These are phyloP conservation scores for Solanum ossicruentum DNA, from an alignment of 257 asterid species.

Conservation along the genomic window DNA sequence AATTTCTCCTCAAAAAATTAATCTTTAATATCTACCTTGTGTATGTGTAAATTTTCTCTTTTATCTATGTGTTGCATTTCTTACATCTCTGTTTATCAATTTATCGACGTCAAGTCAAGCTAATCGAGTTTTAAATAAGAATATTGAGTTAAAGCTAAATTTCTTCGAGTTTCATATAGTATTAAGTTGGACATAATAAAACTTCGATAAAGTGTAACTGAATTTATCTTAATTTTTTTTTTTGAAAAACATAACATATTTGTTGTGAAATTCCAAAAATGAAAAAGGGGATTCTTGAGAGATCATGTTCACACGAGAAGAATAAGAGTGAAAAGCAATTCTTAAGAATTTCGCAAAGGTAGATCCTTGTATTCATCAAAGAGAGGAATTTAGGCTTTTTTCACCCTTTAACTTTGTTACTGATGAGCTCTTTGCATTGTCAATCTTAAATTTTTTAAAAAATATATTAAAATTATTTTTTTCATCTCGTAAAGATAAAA, in stretches of 20 bases:
- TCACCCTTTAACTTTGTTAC: neutral
- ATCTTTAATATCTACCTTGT: neutral
- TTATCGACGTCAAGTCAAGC: neutral
- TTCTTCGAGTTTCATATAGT: neutral
- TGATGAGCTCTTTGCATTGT: neutral
- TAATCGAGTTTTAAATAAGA: neutral
- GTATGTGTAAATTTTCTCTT: neutral
- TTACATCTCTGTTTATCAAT: neutral
- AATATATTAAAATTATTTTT: no score
- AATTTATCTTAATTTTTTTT: neutral
- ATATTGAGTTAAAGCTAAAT: neutral
- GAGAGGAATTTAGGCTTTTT: slow-evolving; percentile 2
- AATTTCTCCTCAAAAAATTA: slow-evolving; percentile 18
- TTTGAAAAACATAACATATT: neutral
- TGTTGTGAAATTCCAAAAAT: neutral
- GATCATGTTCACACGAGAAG: slow-evolving; percentile 21
- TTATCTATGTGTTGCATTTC: neutral
- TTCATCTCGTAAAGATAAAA: no score
- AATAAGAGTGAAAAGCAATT: neutral
- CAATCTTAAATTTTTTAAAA: fast-evolving
- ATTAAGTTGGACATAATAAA: neutral
- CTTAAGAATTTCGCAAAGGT: neutral
- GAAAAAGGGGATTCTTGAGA: neutral
- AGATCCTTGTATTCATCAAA: neutral
- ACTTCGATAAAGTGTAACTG: neutral